These are phyloP conservation scores for Ziziphus jujuba DNA, from an alignment of 306 rosid species.

Conservation along the genomic window DNA sequence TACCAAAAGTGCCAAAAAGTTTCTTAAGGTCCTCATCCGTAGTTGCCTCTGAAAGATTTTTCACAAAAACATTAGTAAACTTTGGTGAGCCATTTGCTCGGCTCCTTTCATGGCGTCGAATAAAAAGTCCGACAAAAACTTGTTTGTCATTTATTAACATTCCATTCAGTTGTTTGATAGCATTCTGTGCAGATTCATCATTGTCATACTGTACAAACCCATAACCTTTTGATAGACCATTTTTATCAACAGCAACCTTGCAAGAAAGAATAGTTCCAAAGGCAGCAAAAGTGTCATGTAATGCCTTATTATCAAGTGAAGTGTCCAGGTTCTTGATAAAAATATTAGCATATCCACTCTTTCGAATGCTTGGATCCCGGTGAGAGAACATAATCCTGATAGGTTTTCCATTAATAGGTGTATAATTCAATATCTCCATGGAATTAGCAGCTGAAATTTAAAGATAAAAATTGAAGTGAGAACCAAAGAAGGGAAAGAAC, in stretches of 20 bases:
- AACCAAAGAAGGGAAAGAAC: not conserved
- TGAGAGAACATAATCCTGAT: conserved; percentile 86
- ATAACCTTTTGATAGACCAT: conserved; percentile 74
- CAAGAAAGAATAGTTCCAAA: conserved; percentile 84
- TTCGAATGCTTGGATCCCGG: conserved; percentile 76
- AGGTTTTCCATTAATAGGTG: conserved; percentile 69
- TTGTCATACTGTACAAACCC: conserved; percentile 82
- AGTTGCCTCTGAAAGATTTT: conserved; percentile 55
- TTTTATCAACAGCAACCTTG: conserved; percentile 67
- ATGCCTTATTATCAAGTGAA: conserved; percentile 76
- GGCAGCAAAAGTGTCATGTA: conserved; percentile 68
- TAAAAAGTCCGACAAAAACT: conserved; percentile 62
- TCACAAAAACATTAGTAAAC: conserved; percentile 78
- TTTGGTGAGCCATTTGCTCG: conserved; percentile 46
- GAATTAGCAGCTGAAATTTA: conserved; percentile 59
- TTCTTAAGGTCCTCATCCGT: conserved; percentile 55
- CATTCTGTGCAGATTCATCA: conserved; percentile 62
- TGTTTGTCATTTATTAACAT: conserved; percentile 75
- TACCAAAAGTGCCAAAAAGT: conserved; percentile 50
- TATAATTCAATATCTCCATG: conserved; percentile 54
- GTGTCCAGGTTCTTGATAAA: conserved; percentile 76
- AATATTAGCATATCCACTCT: conserved; percentile 77
- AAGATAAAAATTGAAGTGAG: not conserved
- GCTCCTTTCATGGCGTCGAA: conserved; percentile 60
- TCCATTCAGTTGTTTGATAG: conserved; percentile 63